Percentiles rank a stretch among this genome's conserved stretches.
phyloP scores from a whole-genome alignment of 352 stramenopile species.

The Pythium graminicola region DNA sequence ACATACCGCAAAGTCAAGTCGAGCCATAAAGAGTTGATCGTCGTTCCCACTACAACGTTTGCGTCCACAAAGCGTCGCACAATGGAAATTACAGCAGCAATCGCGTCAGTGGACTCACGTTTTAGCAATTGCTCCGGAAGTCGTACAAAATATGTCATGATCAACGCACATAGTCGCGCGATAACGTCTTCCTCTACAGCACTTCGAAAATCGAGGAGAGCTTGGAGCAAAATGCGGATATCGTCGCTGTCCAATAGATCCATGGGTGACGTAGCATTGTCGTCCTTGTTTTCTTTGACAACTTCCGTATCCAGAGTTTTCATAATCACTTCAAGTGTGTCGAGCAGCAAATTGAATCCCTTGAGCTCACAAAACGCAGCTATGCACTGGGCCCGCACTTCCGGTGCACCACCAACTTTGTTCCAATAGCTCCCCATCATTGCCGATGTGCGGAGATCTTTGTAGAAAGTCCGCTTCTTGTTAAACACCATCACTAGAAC shows the following conservation, averaged over 20 bases:
- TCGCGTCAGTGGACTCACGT: constrained; percentile 77
- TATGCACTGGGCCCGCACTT: constrained; percentile 81
- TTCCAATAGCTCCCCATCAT: constrained; percentile 90
- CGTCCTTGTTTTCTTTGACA: constrained; percentile 36
- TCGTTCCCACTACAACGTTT: constrained; percentile 35
- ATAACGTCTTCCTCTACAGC: constrained; percentile 59
- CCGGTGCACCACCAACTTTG: constrained; percentile 69
- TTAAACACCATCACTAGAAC: constrained; percentile 81
- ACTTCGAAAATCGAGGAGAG: constrained; percentile 67
- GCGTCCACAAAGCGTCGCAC: constrained; percentile 77
- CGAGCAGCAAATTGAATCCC: constrained; percentile 67
- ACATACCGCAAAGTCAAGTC: constrained; percentile 81
- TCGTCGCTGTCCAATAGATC: constrained; percentile 66
- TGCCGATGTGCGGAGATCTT: constrained; percentile 75
- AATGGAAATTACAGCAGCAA: constrained; percentile 73
- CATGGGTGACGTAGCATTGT: constrained; percentile 10
- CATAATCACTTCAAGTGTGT: constrained; percentile 68
- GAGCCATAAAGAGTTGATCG: constrained; percentile 76
- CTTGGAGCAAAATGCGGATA: constrained; percentile 71
- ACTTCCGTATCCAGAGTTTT: constrained; percentile 30
- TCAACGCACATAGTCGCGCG: constrained; percentile 58
- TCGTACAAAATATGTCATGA: constrained; percentile 81
- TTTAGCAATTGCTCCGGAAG: constrained; percentile 74
- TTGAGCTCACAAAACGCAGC: constrained; percentile 76
- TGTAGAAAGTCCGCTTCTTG: constrained; percentile 89